Conservation (phyloP, 192 early-diverging fungal species). For the Kickxella alabastrina region DNA sequence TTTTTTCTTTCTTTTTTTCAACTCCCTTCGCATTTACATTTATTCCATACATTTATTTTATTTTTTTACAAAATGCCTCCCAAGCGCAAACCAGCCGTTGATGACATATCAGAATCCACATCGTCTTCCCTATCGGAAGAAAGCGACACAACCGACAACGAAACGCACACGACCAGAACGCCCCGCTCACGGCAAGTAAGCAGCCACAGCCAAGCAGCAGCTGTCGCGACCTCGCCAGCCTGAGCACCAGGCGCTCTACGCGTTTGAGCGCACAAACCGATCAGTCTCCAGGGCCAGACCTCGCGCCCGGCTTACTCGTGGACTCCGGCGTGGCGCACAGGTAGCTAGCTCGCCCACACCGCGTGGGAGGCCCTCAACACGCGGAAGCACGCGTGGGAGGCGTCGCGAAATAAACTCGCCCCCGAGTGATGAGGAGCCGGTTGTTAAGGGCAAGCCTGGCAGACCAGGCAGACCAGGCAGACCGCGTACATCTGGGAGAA, state of each 20-base stretch:
- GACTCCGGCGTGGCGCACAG: slow-evolving; percentile 17
- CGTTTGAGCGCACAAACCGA: slow-evolving; percentile 24
- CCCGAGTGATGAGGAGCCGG: neutral
- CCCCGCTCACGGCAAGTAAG: slow-evolving; percentile 13
- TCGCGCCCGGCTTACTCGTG: slow-evolving; percentile 29
- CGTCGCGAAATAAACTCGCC: slow-evolving; percentile 8
- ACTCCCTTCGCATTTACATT: slow-evolving; percentile 2
- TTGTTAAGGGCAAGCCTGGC: neutral
- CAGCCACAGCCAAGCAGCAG: slow-evolving; percentile 3
- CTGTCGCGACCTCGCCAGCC: slow-evolving; percentile 25
- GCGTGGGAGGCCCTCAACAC: neutral
- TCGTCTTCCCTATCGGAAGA: slow-evolving; percentile 1
- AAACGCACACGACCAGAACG: slow-evolving; percentile 7
- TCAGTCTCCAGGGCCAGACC: slow-evolving; percentile 12
- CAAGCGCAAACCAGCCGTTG: slow-evolving; percentile 23
- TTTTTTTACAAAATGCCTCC: slow-evolving; percentile 24
- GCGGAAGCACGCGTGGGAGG: neutral
- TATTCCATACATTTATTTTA: neutral
- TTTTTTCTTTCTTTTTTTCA: slow-evolving; percentile 3
- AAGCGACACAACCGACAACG: slow-evolving; percentile 18
- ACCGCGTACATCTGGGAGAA: no score
- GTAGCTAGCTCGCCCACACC: neutral
- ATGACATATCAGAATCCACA: slow-evolving; percentile 11
- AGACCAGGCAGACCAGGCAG: no score
- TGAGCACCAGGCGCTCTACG: slow-evolving; percentile 38